Evolutionary conservation across 345 rosid genomes (phyloP).

Genomic region (Ceriops tagal): DNA sequence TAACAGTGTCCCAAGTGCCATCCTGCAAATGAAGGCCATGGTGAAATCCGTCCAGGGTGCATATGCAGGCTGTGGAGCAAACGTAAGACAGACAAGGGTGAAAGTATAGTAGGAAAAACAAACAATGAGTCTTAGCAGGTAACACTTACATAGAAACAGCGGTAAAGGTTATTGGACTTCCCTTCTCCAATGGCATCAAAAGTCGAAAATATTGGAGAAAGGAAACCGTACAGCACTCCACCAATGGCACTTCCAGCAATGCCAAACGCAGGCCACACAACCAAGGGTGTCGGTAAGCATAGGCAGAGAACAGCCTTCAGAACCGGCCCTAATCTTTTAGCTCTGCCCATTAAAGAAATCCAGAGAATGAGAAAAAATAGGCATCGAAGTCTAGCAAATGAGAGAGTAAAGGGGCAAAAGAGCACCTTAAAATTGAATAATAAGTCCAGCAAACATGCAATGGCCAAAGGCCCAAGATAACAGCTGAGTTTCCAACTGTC

Average conservation of each 20-base stretch:
- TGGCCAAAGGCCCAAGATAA: conserved; percentile 70
- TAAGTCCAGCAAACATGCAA: conserved; percentile 61
- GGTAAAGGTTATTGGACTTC: conserved; percentile 52
- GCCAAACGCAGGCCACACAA: conserved; percentile 57
- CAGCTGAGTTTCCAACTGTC: conserved; percentile 63
- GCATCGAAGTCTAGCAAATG: conserved; percentile 4
- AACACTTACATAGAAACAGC: conserved; percentile 72
- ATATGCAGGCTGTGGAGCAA: not conserved
- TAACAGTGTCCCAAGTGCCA: conserved; percentile 74
- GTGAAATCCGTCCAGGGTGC: not conserved
- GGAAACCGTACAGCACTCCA: conserved; percentile 67
- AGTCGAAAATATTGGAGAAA: conserved; percentile 88
- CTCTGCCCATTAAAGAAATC: conserved; percentile 46
- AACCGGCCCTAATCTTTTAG: conserved; percentile 67
- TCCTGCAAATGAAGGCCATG: conserved; percentile 44
- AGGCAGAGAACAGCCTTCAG: conserved; percentile 72
- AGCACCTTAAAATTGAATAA: conserved; percentile 67
- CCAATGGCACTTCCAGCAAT: conserved; percentile 63
- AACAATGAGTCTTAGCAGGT: not conserved
- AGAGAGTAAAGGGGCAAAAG: conserved; percentile 12
- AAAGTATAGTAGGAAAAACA: not conserved
- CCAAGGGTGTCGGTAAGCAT: conserved; percentile 48
- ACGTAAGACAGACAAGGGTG: not conserved
- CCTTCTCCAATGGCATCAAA: conserved; percentile 94
- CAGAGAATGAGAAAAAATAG: conserved; percentile 23